phyloP scores from a whole-genome alignment of 495 filamentous ascomycete genomes.

The Staphylotrichum tortipilum region DNA sequence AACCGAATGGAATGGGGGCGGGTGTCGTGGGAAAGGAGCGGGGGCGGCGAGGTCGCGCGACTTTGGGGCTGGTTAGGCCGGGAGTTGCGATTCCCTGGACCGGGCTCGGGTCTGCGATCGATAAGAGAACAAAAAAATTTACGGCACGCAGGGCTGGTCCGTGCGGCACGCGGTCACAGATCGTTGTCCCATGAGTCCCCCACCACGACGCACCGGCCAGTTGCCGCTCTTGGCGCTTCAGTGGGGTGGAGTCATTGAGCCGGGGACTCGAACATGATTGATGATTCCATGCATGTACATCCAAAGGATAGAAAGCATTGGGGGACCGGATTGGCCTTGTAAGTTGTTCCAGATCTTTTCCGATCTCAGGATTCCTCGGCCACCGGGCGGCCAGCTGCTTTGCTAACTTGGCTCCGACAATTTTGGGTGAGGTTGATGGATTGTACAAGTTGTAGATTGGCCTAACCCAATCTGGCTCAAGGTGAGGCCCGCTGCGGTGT shows the following conservation, averaged over 20 bases:
- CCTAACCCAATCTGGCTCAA: neutral
- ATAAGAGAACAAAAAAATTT: conserved; percentile 27
- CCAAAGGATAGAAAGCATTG: no score
- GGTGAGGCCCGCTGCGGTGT: conserved; percentile 6
- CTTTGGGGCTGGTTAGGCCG: conserved; percentile 4
- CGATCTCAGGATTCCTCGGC: no score
- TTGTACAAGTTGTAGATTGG: no score
- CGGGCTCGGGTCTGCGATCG: conserved; percentile 11
- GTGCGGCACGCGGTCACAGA: conserved; percentile 10
- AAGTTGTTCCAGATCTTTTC: no score
- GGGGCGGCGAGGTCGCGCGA: conserved; percentile 1
- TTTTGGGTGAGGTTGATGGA: no score
- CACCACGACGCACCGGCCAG: neutral
- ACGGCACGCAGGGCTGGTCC: conserved; percentile 11
- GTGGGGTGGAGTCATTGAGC: no score
- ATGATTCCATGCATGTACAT: no score
- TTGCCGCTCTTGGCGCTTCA: neutral
- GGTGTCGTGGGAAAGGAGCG: conserved; percentile 1
- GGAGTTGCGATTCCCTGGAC: conserved; percentile 7
- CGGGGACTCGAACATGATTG: no score
- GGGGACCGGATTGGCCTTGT: no score
- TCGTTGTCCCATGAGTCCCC: no score
- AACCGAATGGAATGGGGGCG: neutral
- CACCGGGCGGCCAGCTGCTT: no score
- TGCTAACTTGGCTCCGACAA: no score